Base-by-base conservation (phyloP, 345 rosid genomes). In the Aurinia saxatilis region DNA sequence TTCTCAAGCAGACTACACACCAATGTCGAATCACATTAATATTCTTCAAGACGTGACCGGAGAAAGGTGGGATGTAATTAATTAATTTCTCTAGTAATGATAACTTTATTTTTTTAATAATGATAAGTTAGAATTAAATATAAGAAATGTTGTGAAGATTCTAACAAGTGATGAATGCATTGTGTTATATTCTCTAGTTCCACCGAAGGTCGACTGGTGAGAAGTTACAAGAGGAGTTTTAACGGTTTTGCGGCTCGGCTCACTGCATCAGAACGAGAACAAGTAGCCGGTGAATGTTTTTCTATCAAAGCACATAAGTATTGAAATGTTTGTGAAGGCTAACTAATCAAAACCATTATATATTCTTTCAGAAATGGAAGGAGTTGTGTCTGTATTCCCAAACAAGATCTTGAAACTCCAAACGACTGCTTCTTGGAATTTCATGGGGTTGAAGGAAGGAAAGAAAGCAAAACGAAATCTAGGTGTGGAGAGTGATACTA, bases 391-490 rank as follows among this genome's bases (percentile, higher is more conserved):
- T 0, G 76, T 85, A 15, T 79, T 80, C 38, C 82, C 77, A 0
- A 81, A 35, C 33, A 68, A 4, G 35, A 78, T 16, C 6, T 23
- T 57, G 9, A 23, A 77, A 8, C 52, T 68, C 45, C 81, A 65
- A 1, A 82, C 88, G 0, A 85, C 88, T 8, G 60, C 73, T 17
- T 85, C 86, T 6, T 85, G 88, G 92, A 73, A 76, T 27, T 82
- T 80, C 65, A 45, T 82, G 68, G 88, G 84, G 8, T 33, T 85
- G 9, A 49, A 35, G 36, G 69, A 72, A 23, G 73, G 73, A 17
- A 51, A 60, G 1, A 51, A 53, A 1, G 52, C 61, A 8, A 50
- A 48, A 0, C 31, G 63, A n/a, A 57, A 67, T 6, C 45, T 54
- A 0, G 36, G 44, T 0, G 13, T 9, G 45, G 78, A 75, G 49